These are phyloP conservation scores for Globisporangium paddicum DNA, from an alignment of 352 stramenopile genomes.

Conservation along the genomic window DNA sequence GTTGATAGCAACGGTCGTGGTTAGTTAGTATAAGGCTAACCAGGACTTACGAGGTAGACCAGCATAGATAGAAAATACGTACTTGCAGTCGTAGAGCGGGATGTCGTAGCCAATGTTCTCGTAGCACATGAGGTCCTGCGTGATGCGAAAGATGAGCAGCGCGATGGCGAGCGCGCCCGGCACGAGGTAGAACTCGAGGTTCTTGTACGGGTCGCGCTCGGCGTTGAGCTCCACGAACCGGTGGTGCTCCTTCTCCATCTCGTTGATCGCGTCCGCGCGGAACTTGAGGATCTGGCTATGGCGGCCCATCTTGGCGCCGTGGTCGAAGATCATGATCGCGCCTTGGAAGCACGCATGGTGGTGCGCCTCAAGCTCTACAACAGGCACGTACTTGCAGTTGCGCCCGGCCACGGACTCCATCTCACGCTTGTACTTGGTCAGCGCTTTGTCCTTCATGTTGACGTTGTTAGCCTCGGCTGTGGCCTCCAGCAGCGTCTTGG, in stretches of 20 bases:
- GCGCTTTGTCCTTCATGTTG: constrained; percentile 87
- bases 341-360: constrained; percentile 80
- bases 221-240: constrained; percentile 94
- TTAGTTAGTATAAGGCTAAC: too few species aligned
- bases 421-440: constrained; percentile 90
- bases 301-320: constrained; percentile 94
- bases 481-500: constrained; percentile 96
- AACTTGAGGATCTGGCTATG: constrained; percentile 89
- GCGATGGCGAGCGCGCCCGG: constrained; percentile 86
- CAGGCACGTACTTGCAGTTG: constrained; percentile 85
- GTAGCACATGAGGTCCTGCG: constrained; percentile 80
- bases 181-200: constrained; percentile 93
- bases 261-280: constrained; percentile 69
- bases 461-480: constrained; percentile 97
- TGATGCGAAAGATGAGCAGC: constrained; percentile 88
- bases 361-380: constrained; percentile 87
- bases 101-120: constrained; percentile 82
- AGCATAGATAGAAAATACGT: too few species aligned
- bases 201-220: constrained; percentile 94
- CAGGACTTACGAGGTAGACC: too few species aligned
- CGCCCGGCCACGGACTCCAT: constrained; percentile 91
- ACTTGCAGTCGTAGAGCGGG: constrained; percentile 89
- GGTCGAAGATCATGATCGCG: constrained; percentile 90
- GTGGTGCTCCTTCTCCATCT: constrained; percentile 89
- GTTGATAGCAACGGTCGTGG: too few species aligned